Base-by-base conservation (phyloP, 148 eudicot species). In the Fagopyrum tataricum region DNA sequence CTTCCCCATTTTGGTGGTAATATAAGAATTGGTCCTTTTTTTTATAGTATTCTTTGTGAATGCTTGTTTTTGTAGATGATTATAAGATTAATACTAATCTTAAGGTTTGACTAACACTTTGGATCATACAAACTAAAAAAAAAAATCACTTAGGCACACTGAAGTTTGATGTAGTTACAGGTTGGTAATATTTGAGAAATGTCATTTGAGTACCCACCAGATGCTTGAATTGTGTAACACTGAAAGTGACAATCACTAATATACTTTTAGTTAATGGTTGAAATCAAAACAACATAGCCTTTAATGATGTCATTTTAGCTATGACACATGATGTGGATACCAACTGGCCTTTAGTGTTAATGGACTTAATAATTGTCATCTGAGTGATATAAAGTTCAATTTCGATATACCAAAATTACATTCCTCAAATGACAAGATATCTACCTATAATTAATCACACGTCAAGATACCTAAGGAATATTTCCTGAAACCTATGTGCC, bases 151-250 rank as follows among this genome's bases (percentile, higher is more conserved):
- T 37, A 12, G 18, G 42, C 11, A 64, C 20, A 43, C 31, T 37
- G 31, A 64, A 6, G 31, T 37, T 10, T 64, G 44, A 43, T 39
- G 69, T 31, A 15, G 15, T 61, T 13, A 64, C 6, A 13, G 69
- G 44, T 64, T 64, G 69, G 69, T 64, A 64, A 26, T 64, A 37
- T 37, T 61, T 26, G 17, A 31, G 69, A 64, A 26, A 64, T 24
- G 18, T 37, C 44, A 37, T 64, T 64, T 2, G 42, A 13, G 69
- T 64, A 64, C 43, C 40, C 40, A 15, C 40, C 8, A 9, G 37
- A 11, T 26, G 67, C 43, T 64, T 64, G 69, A 37, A 64, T 8
- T 64, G 14, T 4, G 7, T 62, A 13, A 12, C 14, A 26, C 37
- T 11, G 18, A 31, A 31, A 18, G 67, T 62, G 4, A 31, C 18